Evolutionary conservation across 1,284 basidiomycete genomes (phyloP).

Genomic region (Chalciporus sp.): DNA sequence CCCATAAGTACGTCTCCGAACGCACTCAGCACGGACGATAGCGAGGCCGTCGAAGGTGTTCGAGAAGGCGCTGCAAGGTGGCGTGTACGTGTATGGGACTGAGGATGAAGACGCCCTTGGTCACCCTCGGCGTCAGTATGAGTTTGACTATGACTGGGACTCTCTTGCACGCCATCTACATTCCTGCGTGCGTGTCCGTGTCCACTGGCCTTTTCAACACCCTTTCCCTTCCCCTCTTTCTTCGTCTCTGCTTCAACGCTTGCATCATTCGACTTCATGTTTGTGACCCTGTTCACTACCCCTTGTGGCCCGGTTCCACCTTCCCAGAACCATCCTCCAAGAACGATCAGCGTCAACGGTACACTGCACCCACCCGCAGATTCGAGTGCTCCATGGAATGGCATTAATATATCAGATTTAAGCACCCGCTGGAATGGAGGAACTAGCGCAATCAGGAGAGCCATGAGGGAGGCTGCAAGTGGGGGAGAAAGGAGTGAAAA

Average conservation of each 20-base stretch:
- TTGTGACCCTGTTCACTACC: not conserved
- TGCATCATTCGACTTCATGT: not conserved
- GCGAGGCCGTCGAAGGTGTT: conserved; percentile 22
- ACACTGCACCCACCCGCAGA: conserved; percentile 83
- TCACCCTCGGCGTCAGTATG: not conserved
- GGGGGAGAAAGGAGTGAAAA: conserved; percentile 41
- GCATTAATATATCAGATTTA: conserved; percentile 55
- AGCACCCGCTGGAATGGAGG: conserved; percentile 75
- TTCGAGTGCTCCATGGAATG: conserved; percentile 73
- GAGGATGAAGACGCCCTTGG: not conserved
- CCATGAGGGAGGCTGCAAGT: conserved; percentile 78
- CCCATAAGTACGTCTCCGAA: conserved; percentile 45
- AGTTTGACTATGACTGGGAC: not conserved
- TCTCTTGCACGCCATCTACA: not conserved
- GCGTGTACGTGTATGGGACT: not conserved
- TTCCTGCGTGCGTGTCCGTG: not conserved
- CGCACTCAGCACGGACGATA: conserved; percentile 42
- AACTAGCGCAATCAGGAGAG: conserved; percentile 81
- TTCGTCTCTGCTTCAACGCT: not conserved
- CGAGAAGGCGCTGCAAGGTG: conserved; percentile 10
- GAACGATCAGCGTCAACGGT: conserved; percentile 87
- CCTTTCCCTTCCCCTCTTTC: conserved; percentile 16
- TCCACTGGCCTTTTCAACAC: not conserved
- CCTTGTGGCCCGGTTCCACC: not conserved
- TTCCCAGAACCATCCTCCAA: conserved; percentile 89